Evolutionary conservation across 192 early-diverging fungal genomes (phyloP).

Genomic region (Thamnidium elegans): DNA sequence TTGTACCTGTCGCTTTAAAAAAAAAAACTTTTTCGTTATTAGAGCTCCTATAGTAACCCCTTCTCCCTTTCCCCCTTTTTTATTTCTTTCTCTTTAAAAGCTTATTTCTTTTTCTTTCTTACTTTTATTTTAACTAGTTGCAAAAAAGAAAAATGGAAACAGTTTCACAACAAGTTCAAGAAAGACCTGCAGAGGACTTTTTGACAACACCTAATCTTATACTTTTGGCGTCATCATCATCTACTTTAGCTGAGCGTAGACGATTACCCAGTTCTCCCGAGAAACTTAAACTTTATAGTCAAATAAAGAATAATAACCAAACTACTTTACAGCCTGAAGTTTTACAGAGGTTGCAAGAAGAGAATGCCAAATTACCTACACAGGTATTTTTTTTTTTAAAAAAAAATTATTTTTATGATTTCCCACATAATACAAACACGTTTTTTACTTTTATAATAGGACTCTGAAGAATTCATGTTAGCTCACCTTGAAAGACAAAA

Average conservation of each 20-base stretch:
- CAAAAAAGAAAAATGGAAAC: neutral
- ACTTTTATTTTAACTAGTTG: neutral
- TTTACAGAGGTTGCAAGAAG: conserved; percentile 50
- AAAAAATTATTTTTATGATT: too few relatives aligned
- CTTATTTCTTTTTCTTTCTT: conserved; percentile 1
- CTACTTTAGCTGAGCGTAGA: conserved; percentile 35
- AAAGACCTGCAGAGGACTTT: neutral
- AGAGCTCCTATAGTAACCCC: conserved; percentile 1
- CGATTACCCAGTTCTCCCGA: conserved; percentile 34
- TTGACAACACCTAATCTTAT: conserved; percentile 4
- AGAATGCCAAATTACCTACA: conserved; percentile 53
- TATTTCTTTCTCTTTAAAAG: neutral
- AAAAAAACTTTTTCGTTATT: neutral
- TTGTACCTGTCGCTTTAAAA: conserved; percentile 1
- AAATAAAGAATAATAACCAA: neutral
- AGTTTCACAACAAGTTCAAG: neutral
- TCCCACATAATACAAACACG: neutral
- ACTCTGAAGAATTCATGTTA: conserved; percentile 52
- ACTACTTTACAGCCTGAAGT: conserved; percentile 1
- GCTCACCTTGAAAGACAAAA: conserved; percentile 60
- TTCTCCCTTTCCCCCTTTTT: neutral
- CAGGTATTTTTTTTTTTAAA: conserved; percentile 42
- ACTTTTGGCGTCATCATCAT: conserved; percentile 13
- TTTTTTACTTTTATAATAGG: conserved; percentile 29
- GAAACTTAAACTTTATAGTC: conserved; percentile 28